Evolutionary conservation across 2,329 filamentous ascomycete genomes (phyloP), one percentile per base, ranked within the genome.

Genomic region (Magnaporthiopsis rhizophila): DNA sequence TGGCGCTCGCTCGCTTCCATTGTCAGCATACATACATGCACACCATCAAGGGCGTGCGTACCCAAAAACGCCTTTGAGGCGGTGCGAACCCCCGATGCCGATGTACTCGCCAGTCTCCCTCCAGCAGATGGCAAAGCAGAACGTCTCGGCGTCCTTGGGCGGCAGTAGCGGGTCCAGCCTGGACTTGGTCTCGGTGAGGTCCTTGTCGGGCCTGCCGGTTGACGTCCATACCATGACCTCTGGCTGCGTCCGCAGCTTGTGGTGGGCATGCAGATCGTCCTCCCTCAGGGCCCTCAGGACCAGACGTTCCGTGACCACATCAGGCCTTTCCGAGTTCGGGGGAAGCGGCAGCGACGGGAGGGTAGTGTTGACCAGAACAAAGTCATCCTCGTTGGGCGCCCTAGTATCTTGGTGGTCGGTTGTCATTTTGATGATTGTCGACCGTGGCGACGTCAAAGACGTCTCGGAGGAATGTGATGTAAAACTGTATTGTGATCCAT

Each of bases 141-240:
- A 89, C 36, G 79, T 81, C 60, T 76, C 71, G 13, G 70, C 68
- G 68, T 87, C 83, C 62, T 79, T 74, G 7, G 81, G 81, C 1
- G 82, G 75, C n/a, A 85, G 71, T 38, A 76, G 79, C 13, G 67
- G 68, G 5, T 72, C 71, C 61, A 85, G 69, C 62, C 71, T 77
- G 30, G 65, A 68, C 65, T 73, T 73, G 12, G 83, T 83, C 65
- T 79, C 76, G 1, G 75, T 77, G 2, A 78, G 61, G 68, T 80
- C 74, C 63, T 69, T 66, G 73, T 87, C 81, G 11, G 75, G 68
- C 11, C 68, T 64, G 65, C 79, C 80, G 67, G 70, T 67, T 3
- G 66, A 64, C 63, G 86, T 86, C 78, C 81, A 87, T 64, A 73
- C 72, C 88, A 90, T 90, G 60, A 87, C 83, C 68, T 87, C 84